Evolutionary conservation across 228 moss, liverwort and hornwort genomes (phyloP).

Genomic region (Sphagnum magellanicum): DNA sequence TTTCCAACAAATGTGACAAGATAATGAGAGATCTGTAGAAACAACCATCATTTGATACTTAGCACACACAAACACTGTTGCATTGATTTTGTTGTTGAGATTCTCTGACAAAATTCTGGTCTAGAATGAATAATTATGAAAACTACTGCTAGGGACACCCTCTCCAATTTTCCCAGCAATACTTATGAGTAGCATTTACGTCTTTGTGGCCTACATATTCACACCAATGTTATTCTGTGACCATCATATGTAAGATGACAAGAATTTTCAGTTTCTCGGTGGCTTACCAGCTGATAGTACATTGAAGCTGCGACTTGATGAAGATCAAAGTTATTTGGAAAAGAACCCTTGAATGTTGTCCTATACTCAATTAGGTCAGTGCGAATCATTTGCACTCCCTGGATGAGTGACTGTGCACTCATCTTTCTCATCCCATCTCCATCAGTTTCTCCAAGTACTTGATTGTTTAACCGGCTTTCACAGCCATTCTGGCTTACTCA

Average conservation of each 20-base stretch:
- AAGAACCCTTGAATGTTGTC: slow-evolving; percentile 14
- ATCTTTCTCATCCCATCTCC: slow-evolving; percentile 21
- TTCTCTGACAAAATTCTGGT: no score
- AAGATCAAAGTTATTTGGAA: slow-evolving; percentile 26
- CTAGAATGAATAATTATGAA: no score
- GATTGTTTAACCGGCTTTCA: slow-evolving; percentile 24
- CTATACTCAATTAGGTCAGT: slow-evolving; percentile 26
- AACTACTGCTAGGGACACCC: no score
- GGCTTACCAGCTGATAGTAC: slow-evolving; percentile 30
- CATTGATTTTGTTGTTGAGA: not conserved
- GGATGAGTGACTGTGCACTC: slow-evolving; percentile 18
- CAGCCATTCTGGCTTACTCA: slow-evolving; percentile 15
- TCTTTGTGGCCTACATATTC: no score
- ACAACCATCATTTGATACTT: not conserved
- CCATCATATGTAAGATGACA: no score
- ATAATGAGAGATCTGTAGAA: slow-evolving; percentile 28
- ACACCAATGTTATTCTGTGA: no score
- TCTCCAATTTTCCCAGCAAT: no score
- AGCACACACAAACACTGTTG: no score
- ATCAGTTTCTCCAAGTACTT: slow-evolving; percentile 21
- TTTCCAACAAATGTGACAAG: slow-evolving; percentile 20
- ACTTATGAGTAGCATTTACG: no score
- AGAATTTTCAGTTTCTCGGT: no score
- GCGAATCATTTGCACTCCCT: slow-evolving; percentile 23
- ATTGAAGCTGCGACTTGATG: slow-evolving; percentile 23